Evolutionary conservation across 2,329 filamentous ascomycete species (phyloP), one percentile per base, ranked within the genome.

Genomic region (Cladosporium sp.): DNA sequence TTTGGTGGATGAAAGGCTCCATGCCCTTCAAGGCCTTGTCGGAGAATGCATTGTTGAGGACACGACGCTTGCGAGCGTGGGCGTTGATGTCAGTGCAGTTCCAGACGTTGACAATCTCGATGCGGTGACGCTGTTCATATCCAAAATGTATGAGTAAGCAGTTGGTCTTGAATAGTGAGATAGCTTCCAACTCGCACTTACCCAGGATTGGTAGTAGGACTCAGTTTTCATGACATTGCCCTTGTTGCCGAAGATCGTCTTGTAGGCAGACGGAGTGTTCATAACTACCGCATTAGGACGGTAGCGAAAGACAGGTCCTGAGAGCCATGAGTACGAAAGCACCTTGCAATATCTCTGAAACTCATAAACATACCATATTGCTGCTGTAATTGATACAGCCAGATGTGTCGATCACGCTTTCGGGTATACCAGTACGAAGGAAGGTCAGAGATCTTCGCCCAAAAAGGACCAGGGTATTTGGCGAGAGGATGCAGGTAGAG

Each of bases 201-300:
- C 51, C 56, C 55, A 57, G 15, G 55, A 37, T 4, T 53, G 43
- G 50, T 55, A 58, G 18, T 57, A 57, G 8, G 42, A 38, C 40
- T 58, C 55, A 11, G 49, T 54, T 41, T 58, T 57, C 8, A 50
- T 51, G 18, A 58, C 51, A 22, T 58, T 58, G 32, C 56, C 56
- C 34, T 56, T 57, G 20, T 42, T 43, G 7, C 56, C 56, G 37
- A 57, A 58, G 17, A 58, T 56, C 2, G 55, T 54, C 19, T 52
- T 50, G 20, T 52, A 57, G 2, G 47, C 55, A 2, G 53, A 50
- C 1, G 56, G 55, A 12, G 54, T 58, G 49, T 58, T 58, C 37
- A 56, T 52, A 6, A 58, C 22, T n/a, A 58, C 51, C 5, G 52
- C 56, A 42, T 58, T 51, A 5, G 56, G 56, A 8, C 54, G 53